Base-by-base conservation (phyloP, 305 asterid species). In the Fraxinus latifolia region DNA sequence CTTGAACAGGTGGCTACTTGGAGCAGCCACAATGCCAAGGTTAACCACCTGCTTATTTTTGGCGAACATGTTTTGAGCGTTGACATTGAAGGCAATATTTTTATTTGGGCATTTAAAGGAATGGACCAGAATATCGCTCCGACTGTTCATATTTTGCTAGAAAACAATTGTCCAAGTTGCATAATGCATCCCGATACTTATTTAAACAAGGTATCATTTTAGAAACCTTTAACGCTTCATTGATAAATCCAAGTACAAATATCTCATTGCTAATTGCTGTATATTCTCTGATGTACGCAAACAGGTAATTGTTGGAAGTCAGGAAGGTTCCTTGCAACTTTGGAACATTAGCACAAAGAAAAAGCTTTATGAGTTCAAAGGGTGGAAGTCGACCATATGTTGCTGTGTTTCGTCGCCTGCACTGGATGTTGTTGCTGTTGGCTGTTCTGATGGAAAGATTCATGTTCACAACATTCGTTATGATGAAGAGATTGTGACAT, bases 111-210 rank as follows among this genome's bases (percentile, higher is more conserved):
- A 25, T 95, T 94, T 85, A 94, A 95, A 84, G 97, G 91, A 71
- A 67, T 83, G 36, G 87, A 92, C 12, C 83, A 87, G 74, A 85
- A 85, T 85, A 87, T 74, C 47, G 85, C 93, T 87, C 98, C 98
- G 5, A 89, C 90, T 83, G 93, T 96, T 58, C 94, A 91, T 83
- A 89, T 94, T 68, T 83, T 85, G 74, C 87, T 94, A 31, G 98
- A 83, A 74, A 90, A 74, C 79, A 91, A 89, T 67, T 91, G 87
- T 0, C 97, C 98, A 47, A 94, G 95, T 90, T 94, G 98, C 94
- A 89, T 95, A 83, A 89, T 93, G 94, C 99, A 95, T 83, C 99
- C 99, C 2, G 98, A 94, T 87, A 94, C 99, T 74, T 95, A 95
- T 83, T 85, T 95, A 84, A 93, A 95, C 86, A 94, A 95, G 99